Base-by-base conservation (phyloP, 495 filamentous ascomycete species). In the Polyplosphaeria fusca region DNA sequence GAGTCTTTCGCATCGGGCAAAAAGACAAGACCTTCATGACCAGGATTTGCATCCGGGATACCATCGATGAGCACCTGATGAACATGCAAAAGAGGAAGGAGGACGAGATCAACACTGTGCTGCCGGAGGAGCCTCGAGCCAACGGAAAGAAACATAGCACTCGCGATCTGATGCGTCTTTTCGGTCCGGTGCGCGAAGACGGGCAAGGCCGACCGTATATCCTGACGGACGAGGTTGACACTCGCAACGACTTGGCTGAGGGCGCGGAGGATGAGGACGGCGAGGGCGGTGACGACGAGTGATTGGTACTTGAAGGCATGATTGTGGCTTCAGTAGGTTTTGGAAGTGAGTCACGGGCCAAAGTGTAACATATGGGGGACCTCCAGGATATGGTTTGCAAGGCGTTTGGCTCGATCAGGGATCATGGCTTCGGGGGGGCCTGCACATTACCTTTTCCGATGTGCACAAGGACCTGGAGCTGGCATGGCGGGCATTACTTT, bases 1-100 rank as follows among this genome's bases (percentile, higher is more conserved):
- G 85, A 0, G 71, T 87, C 5, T 79, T 77, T 49, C 76, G 85
- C 3, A 84, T 85, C 18, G 85, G 85, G 0, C 85, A 89, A 47
- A 47, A 55, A 1, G 72, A 78, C 2, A 64, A 77, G 14, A 82
- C 85, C 0, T 72, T 76, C 28, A 76, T 82, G 50, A 75, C 76
- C 2, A 76, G 79, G 2, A 67, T 86, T 16, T 67, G 81, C 0
- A 74, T 78, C 0, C 47, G 70, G 1, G 69, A 76, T 5, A 73
- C 78, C 0, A 75, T 85, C 19, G 83, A 88, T 52, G 66, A 74
- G 3, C 61, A 69, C 0, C 69, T 87, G 5, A 52, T 77, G 1
- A n/a, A 68, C 0, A 75, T 54, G 70, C 77, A 73, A 37, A 62
- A 68, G 49, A 20, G 37, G 7, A 70, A 71, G 54, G 44, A 67